These are phyloP conservation scores for Olyra latifolia DNA, from an alignment of 176 grass and related monocot species.

Conservation along the genomic window DNA sequence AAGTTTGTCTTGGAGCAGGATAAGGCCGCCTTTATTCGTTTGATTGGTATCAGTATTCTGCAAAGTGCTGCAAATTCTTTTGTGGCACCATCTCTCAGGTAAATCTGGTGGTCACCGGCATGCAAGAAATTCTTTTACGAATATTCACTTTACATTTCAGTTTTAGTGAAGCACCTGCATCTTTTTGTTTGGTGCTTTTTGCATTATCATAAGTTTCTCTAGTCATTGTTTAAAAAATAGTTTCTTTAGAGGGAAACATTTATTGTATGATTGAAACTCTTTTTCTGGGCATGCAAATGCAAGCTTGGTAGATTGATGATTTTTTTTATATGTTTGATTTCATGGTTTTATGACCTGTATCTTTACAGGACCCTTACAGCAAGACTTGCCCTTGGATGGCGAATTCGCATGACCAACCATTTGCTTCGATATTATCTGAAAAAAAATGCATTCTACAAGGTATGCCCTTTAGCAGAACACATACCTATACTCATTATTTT, in stretches of 20 bases:
- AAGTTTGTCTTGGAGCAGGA: slow-evolving; percentile 98
- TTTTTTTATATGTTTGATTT: slow-evolving; percentile 22
- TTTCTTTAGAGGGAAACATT: background rate
- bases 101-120: slow-evolving; percentile 20
- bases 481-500: background rate
- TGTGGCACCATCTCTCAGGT: slow-evolving; percentile 94
- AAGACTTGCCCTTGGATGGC: slow-evolving; percentile 95
- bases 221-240: background rate
- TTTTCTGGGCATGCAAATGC: slow-evolving; percentile 26
- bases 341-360: slow-evolving; percentile 33
- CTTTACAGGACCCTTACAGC: slow-evolving; percentile 76
- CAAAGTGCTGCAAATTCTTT: slow-evolving; percentile 97
- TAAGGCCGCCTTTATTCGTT: slow-evolving; percentile 83
- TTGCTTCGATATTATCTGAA: slow-evolving; percentile 85
- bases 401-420: slow-evolving; percentile 91
- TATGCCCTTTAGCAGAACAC: slow-evolving; percentile 27
- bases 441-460: slow-evolving; percentile 99
- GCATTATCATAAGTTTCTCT: slow-evolving; percentile 3
- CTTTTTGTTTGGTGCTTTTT: background rate
- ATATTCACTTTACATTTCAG: slow-evolving; percentile 6
- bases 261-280: slow-evolving; percentile 7
- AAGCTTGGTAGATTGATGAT: slow-evolving; percentile 3
- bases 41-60: slow-evolving; percentile 93
- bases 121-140: background rate
- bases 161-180: background rate